These are phyloP conservation scores for Aplosporella prunicola DNA, from an alignment of 2,329 filamentous ascomycete genomes.

Conservation along the genomic window DNA sequence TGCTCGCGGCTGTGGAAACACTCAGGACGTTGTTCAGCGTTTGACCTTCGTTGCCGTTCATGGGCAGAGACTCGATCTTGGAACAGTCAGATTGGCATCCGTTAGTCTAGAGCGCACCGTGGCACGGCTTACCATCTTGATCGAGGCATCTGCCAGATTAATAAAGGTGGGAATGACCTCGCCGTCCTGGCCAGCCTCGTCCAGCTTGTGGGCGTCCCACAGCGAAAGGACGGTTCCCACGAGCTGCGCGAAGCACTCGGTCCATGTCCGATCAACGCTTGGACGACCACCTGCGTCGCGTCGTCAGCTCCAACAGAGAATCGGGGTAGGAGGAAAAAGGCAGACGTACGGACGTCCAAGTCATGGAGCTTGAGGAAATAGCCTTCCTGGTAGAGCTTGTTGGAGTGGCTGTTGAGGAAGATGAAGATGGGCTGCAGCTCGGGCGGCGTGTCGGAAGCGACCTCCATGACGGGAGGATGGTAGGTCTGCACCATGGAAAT, in stretches of 20 bases:
- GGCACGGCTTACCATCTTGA: conserved; percentile 72
- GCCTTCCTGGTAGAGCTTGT: conserved; percentile 95
- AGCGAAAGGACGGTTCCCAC: conserved; percentile 90
- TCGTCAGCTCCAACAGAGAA: conserved; percentile 17
- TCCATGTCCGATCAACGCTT: conserved; percentile 80
- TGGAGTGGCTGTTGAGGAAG: conserved; percentile 86
- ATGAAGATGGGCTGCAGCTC: conserved; percentile 92
- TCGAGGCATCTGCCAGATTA: conserved; percentile 92
- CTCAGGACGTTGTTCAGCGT: conserved; percentile 90
- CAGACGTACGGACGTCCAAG: conserved; percentile 79
- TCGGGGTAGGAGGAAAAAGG: not conserved
- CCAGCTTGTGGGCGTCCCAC: conserved; percentile 89
- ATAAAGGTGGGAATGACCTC: conserved; percentile 88
- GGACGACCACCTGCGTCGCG: conserved; percentile 68
- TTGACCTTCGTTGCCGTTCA: conserved; percentile 64
- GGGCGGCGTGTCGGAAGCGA: conserved; percentile 74
- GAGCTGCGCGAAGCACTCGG: conserved; percentile 92
- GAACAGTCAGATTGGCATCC: not conserved
- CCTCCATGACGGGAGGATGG: conserved; percentile 76
- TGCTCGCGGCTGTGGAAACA: conserved; percentile 89
- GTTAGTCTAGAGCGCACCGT: not conserved
- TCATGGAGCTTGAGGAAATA: conserved; percentile 97
- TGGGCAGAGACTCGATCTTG: conserved; percentile 68
- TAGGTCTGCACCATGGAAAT: conserved; percentile 80
- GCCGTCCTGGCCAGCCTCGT: conserved; percentile 73